phyloP scores from a whole-genome alignment of 106 monocot species.

The Dendrobium officinale region DNA sequence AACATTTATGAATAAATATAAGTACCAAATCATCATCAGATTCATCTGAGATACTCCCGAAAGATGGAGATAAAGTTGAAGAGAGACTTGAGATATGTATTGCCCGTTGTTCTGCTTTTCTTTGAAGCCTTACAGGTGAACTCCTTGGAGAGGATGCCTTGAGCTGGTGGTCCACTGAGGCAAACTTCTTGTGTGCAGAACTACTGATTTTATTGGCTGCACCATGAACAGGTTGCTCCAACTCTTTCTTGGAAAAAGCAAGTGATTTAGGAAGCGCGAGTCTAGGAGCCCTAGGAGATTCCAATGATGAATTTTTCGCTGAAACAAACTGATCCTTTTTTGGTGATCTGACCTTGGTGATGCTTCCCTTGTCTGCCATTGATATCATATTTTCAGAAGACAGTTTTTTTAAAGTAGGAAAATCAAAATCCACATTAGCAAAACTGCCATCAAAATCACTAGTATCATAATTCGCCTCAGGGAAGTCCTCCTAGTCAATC shows the following conservation, averaged over 20 bases:
- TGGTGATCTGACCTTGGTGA: neutral
- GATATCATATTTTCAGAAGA: neutral
- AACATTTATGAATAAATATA: neutral
- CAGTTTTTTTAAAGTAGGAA: neutral
- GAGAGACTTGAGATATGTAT: constrained; percentile 10
- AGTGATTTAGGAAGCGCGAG: constrained; percentile 7
- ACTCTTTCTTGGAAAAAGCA: constrained; percentile 15
- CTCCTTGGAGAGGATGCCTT: constrained; percentile 7
- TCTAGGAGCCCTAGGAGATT: constrained; percentile 17
- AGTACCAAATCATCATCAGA: constrained; percentile 27
- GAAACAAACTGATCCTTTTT: constrained; percentile 8
- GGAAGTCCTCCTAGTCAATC: constrained; percentile 11
- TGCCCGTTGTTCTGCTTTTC: constrained; percentile 4
- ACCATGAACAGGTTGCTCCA: constrained; percentile 3
- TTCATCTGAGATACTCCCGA: neutral
- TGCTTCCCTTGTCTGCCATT: constrained; percentile 7
- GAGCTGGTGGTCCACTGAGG: constrained; percentile 7
- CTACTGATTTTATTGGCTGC: neutral
- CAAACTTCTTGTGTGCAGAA: constrained; percentile 6
- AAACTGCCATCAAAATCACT: constrained; percentile 8
- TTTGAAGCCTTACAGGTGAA: constrained; percentile 8
- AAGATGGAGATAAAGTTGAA: constrained; percentile 3
- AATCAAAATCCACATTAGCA: constrained; percentile 9
- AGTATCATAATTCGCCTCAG: constrained; percentile 19
- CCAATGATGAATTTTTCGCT: constrained; percentile 3